phyloP scores from a whole-genome alignment of 2,329 filamentous ascomycete genomes.

The Acarospora socialis region DNA sequence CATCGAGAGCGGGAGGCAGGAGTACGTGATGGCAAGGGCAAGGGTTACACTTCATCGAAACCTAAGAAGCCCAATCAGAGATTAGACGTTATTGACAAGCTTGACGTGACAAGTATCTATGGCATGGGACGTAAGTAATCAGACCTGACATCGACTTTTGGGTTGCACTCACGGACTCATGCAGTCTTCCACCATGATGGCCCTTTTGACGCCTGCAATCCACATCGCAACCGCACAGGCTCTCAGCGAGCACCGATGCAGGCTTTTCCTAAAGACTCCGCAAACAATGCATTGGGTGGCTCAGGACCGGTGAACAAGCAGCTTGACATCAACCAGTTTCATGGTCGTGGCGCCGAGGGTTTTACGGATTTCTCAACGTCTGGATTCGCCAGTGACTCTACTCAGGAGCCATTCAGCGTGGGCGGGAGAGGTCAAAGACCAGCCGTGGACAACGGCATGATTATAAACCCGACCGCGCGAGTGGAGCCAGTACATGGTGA shows the following conservation, averaged over 20 bases:
- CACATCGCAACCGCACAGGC: conserved; percentile 77
- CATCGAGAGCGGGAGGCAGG: conserved; percentile 36
- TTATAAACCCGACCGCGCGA: conserved; percentile 53
- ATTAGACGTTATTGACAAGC: conserved; percentile 86
- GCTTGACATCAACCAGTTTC: conserved; percentile 74
- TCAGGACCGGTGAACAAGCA: conserved; percentile 68
- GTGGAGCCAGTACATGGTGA: conserved; percentile 69
- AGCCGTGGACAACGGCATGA: conserved; percentile 18
- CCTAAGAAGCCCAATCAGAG: conserved; percentile 26
- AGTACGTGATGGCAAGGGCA: conserved; percentile 18
- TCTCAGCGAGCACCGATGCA: conserved; percentile 82
- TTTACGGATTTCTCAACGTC: conserved; percentile 61
- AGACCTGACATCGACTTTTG: conserved; percentile 5
- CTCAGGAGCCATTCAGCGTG: conserved; percentile 17
- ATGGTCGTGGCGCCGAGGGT: conserved; percentile 74
- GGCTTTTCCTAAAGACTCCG: conserved; percentile 81
- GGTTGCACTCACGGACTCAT: conserved; percentile 5
- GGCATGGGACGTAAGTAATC: conserved; percentile 65
- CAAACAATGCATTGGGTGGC: conserved; percentile 84
- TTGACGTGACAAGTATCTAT: conserved; percentile 93
- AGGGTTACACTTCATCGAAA: conserved; percentile 15
- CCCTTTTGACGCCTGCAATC: conserved; percentile 91
- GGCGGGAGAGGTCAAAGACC: conserved; percentile 12
- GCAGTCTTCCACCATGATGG: conserved; percentile 94
- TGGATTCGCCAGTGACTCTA: conserved; percentile 25